Evolutionary conservation across 176 grass and related monocot genomes (phyloP), one percentile per base, ranked within the genome.

Genomic region (Lolium rigidum): DNA sequence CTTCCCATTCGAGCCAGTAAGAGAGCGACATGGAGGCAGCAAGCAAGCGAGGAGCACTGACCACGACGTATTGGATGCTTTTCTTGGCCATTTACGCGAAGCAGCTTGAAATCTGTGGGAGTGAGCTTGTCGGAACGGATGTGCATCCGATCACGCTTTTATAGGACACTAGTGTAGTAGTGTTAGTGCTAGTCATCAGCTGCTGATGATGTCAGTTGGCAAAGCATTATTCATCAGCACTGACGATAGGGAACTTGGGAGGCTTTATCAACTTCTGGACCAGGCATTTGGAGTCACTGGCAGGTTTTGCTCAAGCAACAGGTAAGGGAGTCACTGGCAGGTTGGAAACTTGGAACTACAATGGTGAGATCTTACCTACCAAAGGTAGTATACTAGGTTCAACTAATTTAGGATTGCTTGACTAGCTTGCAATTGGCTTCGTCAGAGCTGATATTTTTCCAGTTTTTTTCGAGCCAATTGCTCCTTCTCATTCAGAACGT

Each of bases 1-100:
- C 9, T 43, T 18, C 2, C 0, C 7, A 21, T 10, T 7, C 6
- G 8, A 48, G 43, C 4, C 5, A 72, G 73, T 4, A 50, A 43
- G 11, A 24, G 66, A 80, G 25, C 58, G 5, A 11, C 41, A 26
- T 12, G 70, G 2, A 46, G 3, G 38, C 6, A 50, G 11, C 0
- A 3, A 1, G 59, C 9, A 65, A 26, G 60, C 3, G 4, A 31
- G 8, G 62, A 16, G 41, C 14, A 79, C 91, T 78, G 35, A 93
- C 91, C 67, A 93, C 82, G 61, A 63, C 82, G 61, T 93, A 93
- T 4, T 79, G 82, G 77, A 93, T 85, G 2, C 47, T 64, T 41
- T 75, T 87, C 70, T 85, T 77, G 63, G 37, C 21, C 88, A 90
- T 93, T 37, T 86, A 70, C 46, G 1, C 15, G 8, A 63, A 39